Percentiles rank a stretch among this genome's conserved stretches.
Evolutionary conservation across 78 protist genomes (phyloP).

Genomic region (Polysphondylium violaceum): DNA sequence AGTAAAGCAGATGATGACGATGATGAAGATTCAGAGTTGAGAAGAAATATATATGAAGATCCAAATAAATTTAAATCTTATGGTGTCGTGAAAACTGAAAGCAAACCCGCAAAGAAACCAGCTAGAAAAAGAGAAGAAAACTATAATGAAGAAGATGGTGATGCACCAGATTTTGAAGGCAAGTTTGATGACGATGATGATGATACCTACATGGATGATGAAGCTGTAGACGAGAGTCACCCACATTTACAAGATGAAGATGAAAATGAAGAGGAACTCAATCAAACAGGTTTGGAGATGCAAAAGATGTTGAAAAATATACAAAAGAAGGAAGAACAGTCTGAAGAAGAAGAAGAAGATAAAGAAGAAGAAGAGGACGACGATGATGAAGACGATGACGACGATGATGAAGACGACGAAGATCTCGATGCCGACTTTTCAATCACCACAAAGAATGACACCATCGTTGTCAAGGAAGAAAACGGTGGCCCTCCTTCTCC

Average conservation of each 20-base stretch:
- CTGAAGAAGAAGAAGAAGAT: constrained; percentile 5
- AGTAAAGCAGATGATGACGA: constrained; percentile 12
- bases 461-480: neutral
- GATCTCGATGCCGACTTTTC: neutral
- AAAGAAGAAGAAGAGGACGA: neutral
- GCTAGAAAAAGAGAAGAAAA: neutral
- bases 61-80: constrained; percentile 12
- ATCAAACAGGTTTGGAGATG: constrained; percentile 40
- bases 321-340: constrained; percentile 16
- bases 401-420: constrained; percentile 35
- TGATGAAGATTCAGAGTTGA: constrained; percentile 14
- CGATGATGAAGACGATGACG: constrained; percentile 26
- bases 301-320: constrained; percentile 36
- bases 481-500: neutral
- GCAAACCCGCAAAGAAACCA: neutral
- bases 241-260: constrained; percentile 46
- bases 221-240: neutral
- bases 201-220: constrained; percentile 53
- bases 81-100: neutral
- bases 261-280: constrained; percentile 12
- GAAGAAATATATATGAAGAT: constrained; percentile 27
- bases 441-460: too few relatives aligned
- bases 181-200: constrained; percentile 72
- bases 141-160: constrained; percentile 44
- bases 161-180: constrained; percentile 67